Percentiles rank a stretch among this genome's conserved stretches.
Conservation (phyloP, 225 moss, liverwort and hornwort genomes). For the Thuidium tamariscinum region DNA sequence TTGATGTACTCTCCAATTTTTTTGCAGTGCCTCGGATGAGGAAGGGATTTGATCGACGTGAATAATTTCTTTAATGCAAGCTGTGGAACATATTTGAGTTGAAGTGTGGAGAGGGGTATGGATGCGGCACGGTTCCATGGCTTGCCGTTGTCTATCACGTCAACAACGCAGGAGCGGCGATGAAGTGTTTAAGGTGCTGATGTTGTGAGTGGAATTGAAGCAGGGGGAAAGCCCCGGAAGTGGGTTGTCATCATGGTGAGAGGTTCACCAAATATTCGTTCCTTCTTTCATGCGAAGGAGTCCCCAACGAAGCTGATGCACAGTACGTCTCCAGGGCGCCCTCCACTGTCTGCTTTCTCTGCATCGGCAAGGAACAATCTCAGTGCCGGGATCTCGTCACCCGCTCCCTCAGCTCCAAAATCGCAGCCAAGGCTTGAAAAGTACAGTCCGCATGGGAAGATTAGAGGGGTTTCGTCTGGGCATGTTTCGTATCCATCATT, state of each 20-base stretch:
- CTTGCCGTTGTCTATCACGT: neutral
- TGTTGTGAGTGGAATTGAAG: neutral
- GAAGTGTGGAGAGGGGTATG: neutral
- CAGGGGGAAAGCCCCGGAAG: neutral
- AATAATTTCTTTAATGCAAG: neutral
- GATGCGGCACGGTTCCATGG: neutral
- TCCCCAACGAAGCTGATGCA: slow-evolving; percentile 9
- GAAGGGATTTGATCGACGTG: neutral
- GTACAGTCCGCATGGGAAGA: slow-evolving; percentile 24
- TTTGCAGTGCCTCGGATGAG: neutral
- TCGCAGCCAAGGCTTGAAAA: slow-evolving; percentile 4
- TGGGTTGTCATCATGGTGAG: slow-evolving; percentile 44
- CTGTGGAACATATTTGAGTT: neutral
- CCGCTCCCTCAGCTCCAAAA: slow-evolving; percentile 2
- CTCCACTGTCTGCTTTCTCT: slow-evolving; percentile 58
- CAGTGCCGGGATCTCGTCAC: slow-evolving; percentile 9
- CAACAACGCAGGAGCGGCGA: neutral
- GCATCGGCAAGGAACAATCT: slow-evolving; percentile 44
- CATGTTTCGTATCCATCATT: neutral
- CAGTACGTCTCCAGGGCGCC: slow-evolving; percentile 35
- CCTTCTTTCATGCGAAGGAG: slow-evolving; percentile 38
- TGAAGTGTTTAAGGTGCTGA: neutral
- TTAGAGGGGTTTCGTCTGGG: neutral
- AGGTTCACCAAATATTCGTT: slow-evolving; percentile 50
- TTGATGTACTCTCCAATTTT: neutral